These are phyloP conservation scores for Venturia asperata DNA, from an alignment of 2,329 filamentous ascomycete genomes.

Conservation along the genomic window DNA sequence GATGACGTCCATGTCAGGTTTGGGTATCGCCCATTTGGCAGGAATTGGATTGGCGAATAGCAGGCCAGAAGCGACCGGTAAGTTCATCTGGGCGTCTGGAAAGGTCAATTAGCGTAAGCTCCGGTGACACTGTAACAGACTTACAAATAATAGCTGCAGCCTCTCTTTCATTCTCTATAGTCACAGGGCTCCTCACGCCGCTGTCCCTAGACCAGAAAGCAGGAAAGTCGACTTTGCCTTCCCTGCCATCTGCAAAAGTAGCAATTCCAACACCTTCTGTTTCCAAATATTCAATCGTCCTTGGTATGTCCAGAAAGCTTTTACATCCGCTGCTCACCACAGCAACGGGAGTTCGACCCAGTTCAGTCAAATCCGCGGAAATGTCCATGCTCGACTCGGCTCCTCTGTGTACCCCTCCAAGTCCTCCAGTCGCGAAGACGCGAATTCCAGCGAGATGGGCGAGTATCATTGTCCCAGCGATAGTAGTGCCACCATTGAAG, in stretches of 20 bases:
- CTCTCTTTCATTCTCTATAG: slow-evolving; percentile 67
- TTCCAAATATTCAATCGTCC: slow-evolving; percentile 75
- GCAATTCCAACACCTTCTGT: slow-evolving; percentile 72
- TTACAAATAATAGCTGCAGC: slow-evolving; percentile 79
- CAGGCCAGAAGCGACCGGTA: slow-evolving; percentile 70
- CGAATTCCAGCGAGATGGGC: slow-evolving; percentile 80
- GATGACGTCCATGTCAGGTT: slow-evolving; percentile 38
- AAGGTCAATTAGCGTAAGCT: neutral
- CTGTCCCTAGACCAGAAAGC: slow-evolving; percentile 91
- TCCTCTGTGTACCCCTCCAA: slow-evolving; percentile 89
- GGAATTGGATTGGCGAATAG: slow-evolving; percentile 88
- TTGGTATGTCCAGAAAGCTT: slow-evolving; percentile 86
- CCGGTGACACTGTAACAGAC: slow-evolving; percentile 25
- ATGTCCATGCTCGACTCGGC: slow-evolving; percentile 84
- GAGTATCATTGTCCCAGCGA: slow-evolving; percentile 87
- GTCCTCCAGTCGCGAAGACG: slow-evolving; percentile 88
- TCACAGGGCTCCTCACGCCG: slow-evolving; percentile 68
- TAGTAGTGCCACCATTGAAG: slow-evolving; percentile 84
- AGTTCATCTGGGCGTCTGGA: slow-evolving; percentile 61
- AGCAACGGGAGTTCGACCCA: slow-evolving; percentile 80
- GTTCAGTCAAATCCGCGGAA: slow-evolving; percentile 89
- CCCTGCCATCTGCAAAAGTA: slow-evolving; percentile 79
- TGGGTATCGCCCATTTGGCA: slow-evolving; percentile 59
- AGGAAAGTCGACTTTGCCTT: slow-evolving; percentile 71
- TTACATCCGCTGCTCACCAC: slow-evolving; percentile 91